phyloP scores from a whole-genome alignment of 1,284 basidiomycete genomes.

The Peniophora sp. region DNA sequence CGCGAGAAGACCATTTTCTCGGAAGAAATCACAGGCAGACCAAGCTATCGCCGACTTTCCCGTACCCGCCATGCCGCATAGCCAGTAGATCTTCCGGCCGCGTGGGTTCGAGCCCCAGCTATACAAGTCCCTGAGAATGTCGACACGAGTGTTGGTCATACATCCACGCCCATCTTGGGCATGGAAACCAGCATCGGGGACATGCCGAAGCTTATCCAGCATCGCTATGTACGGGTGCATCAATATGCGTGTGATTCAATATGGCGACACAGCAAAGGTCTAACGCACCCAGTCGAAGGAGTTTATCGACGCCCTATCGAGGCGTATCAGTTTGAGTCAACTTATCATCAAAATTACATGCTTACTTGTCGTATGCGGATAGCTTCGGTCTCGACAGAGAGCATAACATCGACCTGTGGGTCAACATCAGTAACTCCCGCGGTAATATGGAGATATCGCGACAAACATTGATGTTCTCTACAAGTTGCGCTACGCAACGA shows the following conservation, averaged over 20 bases:
- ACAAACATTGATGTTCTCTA: too few relatives aligned
- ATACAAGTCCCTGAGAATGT: conserved; percentile 7
- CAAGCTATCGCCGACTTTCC: conserved; percentile 17
- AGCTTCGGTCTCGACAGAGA: too few relatives aligned
- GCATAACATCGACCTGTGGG: too few relatives aligned
- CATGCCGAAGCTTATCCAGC: not conserved
- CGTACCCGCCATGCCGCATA: conserved; percentile 16
- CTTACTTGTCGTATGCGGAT: not conserved
- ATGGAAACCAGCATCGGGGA: not conserved
- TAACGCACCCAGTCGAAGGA: not conserved
- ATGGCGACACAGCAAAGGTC: not conserved
- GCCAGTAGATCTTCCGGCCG: conserved; percentile 12
- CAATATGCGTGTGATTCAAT: not conserved
- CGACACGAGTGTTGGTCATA: conserved; percentile 9
- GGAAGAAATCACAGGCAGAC: conserved; percentile 6
- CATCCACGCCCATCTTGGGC: not conserved
- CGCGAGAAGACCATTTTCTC: conserved; percentile 7
- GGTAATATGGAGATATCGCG: too few relatives aligned
- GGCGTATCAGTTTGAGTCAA: not conserved
- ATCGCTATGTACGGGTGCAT: not conserved
- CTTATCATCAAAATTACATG: not conserved
- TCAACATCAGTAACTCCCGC: too few relatives aligned
- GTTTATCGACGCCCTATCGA: not conserved
- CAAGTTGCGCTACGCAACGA: too few relatives aligned
- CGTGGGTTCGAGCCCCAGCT: conserved; percentile 6